Conservation (phyloP, 2,329 filamentous ascomycete genomes). For the Curvularia lunata region DNA sequence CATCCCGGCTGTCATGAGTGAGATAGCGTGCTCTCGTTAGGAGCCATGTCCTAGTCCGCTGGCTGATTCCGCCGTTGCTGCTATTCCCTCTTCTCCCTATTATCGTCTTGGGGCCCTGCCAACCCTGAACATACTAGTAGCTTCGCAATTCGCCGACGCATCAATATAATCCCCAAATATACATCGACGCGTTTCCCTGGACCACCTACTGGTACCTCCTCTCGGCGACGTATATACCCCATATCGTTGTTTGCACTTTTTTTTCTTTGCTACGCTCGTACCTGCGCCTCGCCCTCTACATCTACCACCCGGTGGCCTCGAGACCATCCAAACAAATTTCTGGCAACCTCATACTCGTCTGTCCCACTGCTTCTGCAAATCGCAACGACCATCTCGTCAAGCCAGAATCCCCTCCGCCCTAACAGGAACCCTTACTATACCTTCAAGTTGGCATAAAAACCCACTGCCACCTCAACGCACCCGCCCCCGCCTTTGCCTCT, state of each 20-base stretch:
- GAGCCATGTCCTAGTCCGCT: conserved; percentile 37
- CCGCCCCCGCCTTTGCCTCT: conserved; percentile 20
- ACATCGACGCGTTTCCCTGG: conserved; percentile 25
- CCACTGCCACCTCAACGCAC: conserved; percentile 4
- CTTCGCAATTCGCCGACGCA: conserved; percentile 37
- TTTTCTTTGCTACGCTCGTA: conserved; percentile 18
- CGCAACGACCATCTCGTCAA: conserved; percentile 5
- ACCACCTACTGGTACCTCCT: conserved; percentile 28
- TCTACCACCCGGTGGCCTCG: conserved; percentile 11
- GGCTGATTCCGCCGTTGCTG: conserved; percentile 38
- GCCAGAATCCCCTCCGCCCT: conserved; percentile 5
- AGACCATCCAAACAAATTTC: conserved; percentile 10
- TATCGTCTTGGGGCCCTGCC: conserved; percentile 34
- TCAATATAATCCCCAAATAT: conserved; percentile 30
- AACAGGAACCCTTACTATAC: conserved; percentile 11
- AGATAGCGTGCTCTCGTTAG: conserved; percentile 32
- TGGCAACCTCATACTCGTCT: conserved; percentile 7
- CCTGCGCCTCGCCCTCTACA: conserved; percentile 19
- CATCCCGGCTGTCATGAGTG: conserved; percentile 22
- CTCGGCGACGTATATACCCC: conserved; percentile 22
- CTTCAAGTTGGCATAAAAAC: conserved; percentile 10
- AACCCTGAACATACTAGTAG: conserved; percentile 30
- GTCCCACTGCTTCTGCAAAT: conserved; percentile 13
- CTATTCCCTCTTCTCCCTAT: conserved; percentile 32
- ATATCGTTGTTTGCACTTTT: conserved; percentile 17